A percentile compares a stretch with the other conserved stretches of the same genome.
These are phyloP conservation scores for Suillus subaureus DNA, from an alignment of 768 basidiomycete species.

Conservation along the genomic window DNA sequence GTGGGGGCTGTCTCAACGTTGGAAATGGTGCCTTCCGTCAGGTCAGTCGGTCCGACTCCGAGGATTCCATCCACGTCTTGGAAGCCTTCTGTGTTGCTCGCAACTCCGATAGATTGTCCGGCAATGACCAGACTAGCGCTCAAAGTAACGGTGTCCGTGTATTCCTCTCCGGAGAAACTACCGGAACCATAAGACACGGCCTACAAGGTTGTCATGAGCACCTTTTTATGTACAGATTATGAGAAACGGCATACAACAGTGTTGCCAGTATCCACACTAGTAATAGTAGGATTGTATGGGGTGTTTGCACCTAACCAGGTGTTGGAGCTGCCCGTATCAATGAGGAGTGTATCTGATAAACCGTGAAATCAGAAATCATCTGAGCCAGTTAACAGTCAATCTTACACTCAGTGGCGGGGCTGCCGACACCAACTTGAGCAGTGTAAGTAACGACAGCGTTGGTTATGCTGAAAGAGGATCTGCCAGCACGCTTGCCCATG, in stretches of 20 bases:
- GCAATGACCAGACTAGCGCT: constrained; percentile 17
- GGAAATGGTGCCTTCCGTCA: constrained; percentile 31
- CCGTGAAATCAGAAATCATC: not conserved
- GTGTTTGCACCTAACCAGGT: constrained; percentile 34
- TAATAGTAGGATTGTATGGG: constrained; percentile 20
- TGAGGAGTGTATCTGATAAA: constrained; percentile 26
- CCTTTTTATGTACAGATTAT: not conserved
- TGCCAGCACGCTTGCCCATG: constrained; percentile 13
- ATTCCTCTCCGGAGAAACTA: constrained; percentile 21
- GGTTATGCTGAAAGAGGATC: constrained; percentile 10
- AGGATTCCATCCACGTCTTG: constrained; percentile 42
- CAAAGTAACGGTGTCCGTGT: constrained; percentile 20
- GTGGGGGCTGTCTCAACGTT: constrained; percentile 28
- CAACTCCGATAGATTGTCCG: constrained; percentile 42
- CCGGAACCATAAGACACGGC: constrained; percentile 25
- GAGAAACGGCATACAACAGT: constrained; percentile 18
- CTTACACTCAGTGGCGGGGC: constrained; percentile 30
- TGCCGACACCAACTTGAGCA: constrained; percentile 30
- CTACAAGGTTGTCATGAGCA: constrained; percentile 11
- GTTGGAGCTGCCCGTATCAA: constrained; percentile 37
- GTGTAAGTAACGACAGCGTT: constrained; percentile 30
- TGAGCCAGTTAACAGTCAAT: not conserved
- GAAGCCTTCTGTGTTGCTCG: constrained; percentile 27
- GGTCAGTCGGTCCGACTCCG: constrained; percentile 34
- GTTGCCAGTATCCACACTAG: constrained; percentile 22